Evolutionary conservation across 768 basidiomycete species (phyloP).

Genomic region (Rhodotorula diobovata): DNA sequence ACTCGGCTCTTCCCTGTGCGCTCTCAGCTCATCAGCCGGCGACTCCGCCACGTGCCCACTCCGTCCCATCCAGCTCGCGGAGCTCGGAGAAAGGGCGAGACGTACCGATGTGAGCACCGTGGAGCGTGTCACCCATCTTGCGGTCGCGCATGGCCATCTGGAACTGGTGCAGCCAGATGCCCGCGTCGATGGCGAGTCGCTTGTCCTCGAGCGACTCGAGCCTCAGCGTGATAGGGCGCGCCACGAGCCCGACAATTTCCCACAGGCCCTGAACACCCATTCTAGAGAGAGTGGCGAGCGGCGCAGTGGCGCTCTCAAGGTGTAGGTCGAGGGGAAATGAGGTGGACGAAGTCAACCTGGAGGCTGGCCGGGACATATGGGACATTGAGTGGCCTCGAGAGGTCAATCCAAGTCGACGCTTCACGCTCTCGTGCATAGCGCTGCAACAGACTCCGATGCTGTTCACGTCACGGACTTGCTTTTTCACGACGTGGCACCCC

Average conservation of each 20-base stretch:
- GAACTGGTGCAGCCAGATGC: conserved; percentile 99
- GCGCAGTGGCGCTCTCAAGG: too few species aligned
- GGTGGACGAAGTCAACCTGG: too few species aligned
- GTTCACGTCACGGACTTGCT: too few species aligned
- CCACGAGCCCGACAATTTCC: conserved; percentile 86
- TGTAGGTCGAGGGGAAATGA: too few species aligned
- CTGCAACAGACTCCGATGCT: too few species aligned
- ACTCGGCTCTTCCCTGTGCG: background rate
- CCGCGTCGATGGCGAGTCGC: conserved; percentile 92
- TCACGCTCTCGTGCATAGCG: too few species aligned
- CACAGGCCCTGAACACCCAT: conserved; percentile 94
- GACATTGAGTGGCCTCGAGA: too few species aligned
- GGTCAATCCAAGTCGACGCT: too few species aligned
- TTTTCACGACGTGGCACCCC: too few species aligned
- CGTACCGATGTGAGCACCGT: conserved; percentile 90
- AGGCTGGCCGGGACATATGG: too few species aligned
- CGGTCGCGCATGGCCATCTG: conserved; percentile 95
- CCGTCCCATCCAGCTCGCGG: background rate
- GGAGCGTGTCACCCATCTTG: conserved; percentile 81
- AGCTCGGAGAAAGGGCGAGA: conserved; percentile 45
- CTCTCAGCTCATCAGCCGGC: background rate
- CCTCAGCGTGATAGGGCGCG: conserved; percentile 83
- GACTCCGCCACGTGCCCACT: too few species aligned
- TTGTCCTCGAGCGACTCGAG: conserved; percentile 95
- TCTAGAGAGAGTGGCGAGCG: too few species aligned